phyloP scores from a whole-genome alignment of 306 rosid genomes.

The Glycine tomentella region DNA sequence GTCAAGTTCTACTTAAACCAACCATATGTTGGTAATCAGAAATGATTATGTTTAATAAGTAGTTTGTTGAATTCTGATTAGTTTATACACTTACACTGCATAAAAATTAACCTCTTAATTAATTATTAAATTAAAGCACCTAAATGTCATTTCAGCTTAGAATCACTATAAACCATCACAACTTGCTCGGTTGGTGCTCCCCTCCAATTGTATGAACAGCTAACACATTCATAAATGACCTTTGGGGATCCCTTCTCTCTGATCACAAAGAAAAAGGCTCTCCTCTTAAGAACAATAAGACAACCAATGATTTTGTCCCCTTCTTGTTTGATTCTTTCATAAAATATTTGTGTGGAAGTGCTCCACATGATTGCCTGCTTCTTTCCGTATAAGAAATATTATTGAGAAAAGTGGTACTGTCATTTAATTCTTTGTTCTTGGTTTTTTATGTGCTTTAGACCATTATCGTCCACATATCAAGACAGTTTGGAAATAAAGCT shows the following conservation, averaged over 20 bases:
- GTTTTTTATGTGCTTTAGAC: slow-evolving; percentile 43
- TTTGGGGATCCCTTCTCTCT: slow-evolving; percentile 55
- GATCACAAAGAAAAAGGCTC: slow-evolving; percentile 46
- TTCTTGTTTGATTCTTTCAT: slow-evolving; percentile 47
- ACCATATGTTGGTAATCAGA: too few species aligned
- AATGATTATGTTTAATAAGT: too few species aligned
- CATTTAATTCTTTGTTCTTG: slow-evolving; percentile 36
- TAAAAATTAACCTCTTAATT: not conserved
- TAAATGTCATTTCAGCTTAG: slow-evolving; percentile 48
- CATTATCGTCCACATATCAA: slow-evolving; percentile 38
- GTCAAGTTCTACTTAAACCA: too few species aligned
- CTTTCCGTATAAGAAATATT: slow-evolving; percentile 42
- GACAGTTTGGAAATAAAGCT: slow-evolving; percentile 42
- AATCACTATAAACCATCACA: slow-evolving; percentile 48
- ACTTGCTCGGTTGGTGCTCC: slow-evolving; percentile 52
- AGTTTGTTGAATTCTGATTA: too few species aligned
- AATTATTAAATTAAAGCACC: slow-evolving; percentile 47
- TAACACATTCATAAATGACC: slow-evolving; percentile 25
- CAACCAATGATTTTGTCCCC: slow-evolving; percentile 51
- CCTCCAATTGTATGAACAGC: slow-evolving; percentile 53
- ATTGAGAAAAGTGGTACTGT: not conserved
- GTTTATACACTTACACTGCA: too few species aligned
- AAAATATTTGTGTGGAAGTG: slow-evolving; percentile 45
- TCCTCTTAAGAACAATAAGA: slow-evolving; percentile 29
- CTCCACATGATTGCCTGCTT: slow-evolving; percentile 51